Evolutionary conservation across 2,329 filamentous ascomycete genomes (phyloP).

Genomic region (Drechslera avenae): DNA sequence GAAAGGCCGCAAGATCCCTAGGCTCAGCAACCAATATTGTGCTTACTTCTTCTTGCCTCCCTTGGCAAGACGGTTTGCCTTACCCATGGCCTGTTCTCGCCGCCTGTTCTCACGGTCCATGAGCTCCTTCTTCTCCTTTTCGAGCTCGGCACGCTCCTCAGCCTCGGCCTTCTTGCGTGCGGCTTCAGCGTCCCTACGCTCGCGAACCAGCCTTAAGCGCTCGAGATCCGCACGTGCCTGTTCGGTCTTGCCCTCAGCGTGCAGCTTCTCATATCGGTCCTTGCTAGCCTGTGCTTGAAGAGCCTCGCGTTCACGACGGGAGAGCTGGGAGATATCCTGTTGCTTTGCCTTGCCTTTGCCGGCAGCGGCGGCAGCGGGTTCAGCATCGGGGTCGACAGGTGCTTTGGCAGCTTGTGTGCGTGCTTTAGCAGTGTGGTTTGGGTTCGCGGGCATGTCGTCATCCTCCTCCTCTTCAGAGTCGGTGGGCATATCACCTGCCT

Average conservation of each 20-base stretch:
- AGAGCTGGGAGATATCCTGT: conserved; percentile 61
- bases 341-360: conserved; percentile 63
- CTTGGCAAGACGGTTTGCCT: conserved; percentile 52
- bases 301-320: conserved; percentile 74
- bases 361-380: conserved; percentile 59
- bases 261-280: conserved; percentile 88
- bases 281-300: conserved; percentile 85
- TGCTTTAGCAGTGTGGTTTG: conserved; percentile 76
- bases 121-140: conserved; percentile 61
- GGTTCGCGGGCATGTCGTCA: conserved; percentile 79
- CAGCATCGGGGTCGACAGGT: conserved; percentile 49
- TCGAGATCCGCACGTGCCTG: conserved; percentile 90
- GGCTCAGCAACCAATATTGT: background rate
- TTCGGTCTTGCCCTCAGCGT: conserved; percentile 94
- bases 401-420: conserved; percentile 68
- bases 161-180: conserved; percentile 75
- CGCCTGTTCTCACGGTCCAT: conserved; percentile 55
- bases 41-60: conserved; percentile 48
- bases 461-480: conserved; percentile 68
- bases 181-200: conserved; percentile 84
- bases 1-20: background rate
- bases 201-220: conserved; percentile 77
- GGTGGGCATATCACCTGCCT: conserved; percentile 84
- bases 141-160: conserved; percentile 57
- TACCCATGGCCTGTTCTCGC: conserved; percentile 52